Conservation (phyloP, 371 early-diverging fungal species). For the Apophysomyces trapeziformis region DNA sequence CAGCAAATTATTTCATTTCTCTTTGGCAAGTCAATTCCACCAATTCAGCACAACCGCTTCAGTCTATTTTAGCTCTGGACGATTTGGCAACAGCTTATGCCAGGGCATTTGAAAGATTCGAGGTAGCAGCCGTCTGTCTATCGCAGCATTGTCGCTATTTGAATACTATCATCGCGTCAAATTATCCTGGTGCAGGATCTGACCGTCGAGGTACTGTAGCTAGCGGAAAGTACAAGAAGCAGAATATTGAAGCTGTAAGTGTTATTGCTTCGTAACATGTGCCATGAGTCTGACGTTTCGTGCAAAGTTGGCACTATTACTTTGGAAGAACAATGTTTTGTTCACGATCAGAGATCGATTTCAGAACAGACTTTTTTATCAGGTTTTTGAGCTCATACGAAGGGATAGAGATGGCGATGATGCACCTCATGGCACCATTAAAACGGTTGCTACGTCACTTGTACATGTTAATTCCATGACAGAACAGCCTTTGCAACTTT, state of each 20-base stretch:
- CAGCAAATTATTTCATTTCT: too few species aligned
- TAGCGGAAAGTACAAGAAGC: slow-evolving; percentile 61
- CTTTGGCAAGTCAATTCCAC: not conserved
- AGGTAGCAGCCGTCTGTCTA: slow-evolving; percentile 64
- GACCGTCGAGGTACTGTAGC: slow-evolving; percentile 49
- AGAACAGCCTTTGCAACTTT: slow-evolving; percentile 72
- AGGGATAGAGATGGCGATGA: slow-evolving; percentile 74
- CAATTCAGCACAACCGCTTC: not conserved
- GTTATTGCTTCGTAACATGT: not conserved
- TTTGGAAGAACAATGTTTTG: slow-evolving; percentile 79
- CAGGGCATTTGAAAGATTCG: slow-evolving; percentile 71
- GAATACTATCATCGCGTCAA: slow-evolving; percentile 61
- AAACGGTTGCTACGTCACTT: slow-evolving; percentile 62
- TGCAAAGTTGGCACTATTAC: slow-evolving; percentile 62
- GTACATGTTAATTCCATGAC: slow-evolving; percentile 74
- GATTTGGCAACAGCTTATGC: slow-evolving; percentile 79
- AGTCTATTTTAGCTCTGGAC: slow-evolving; percentile 66
- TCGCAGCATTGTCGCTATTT: slow-evolving; percentile 78
- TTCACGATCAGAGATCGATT: slow-evolving; percentile 62
- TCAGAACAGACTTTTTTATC: slow-evolving; percentile 71
- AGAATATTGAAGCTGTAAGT: slow-evolving; percentile 72
- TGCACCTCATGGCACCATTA: slow-evolving; percentile 60
- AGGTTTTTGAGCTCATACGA: slow-evolving; percentile 72
- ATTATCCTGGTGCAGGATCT: slow-evolving; percentile 23
- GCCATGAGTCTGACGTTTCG: not conserved